Evolutionary conservation across 129 eudicot species (phyloP).

Genomic region (Mikania micrantha): DNA sequence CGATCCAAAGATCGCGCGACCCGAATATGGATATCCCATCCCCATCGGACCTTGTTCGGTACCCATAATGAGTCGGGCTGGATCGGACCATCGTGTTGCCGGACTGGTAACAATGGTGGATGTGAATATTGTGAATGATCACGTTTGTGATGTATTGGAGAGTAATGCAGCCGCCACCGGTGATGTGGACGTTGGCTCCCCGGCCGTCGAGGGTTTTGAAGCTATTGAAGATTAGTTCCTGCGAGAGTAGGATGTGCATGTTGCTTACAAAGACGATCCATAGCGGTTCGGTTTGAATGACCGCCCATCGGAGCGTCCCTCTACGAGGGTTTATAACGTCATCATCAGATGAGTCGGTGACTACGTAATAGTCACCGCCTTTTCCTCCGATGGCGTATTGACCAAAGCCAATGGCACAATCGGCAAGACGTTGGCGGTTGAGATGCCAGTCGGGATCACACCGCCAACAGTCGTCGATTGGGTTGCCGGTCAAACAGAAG

Average conservation of each 20-base stretch:
- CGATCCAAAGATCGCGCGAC: conserved; percentile 81
- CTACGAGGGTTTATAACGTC: conserved; percentile 73
- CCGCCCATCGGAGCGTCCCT: conserved; percentile 83
- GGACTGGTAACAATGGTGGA: conserved; percentile 76
- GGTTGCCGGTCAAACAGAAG: conserved; percentile 70
- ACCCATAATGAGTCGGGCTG: conserved; percentile 79
- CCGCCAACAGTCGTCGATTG: conserved; percentile 97
- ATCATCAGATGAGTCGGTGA: conserved; percentile 78
- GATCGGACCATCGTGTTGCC: conserved; percentile 78
- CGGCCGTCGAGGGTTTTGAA: too few relatives aligned
- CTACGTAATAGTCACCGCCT: conserved; percentile 79
- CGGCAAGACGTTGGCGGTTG: conserved; percentile 84
- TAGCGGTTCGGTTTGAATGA: too few relatives aligned
- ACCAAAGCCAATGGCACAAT: conserved; percentile 91
- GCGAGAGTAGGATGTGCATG: too few relatives aligned
- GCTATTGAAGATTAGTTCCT: too few relatives aligned
- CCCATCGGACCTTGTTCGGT: conserved; percentile 66
- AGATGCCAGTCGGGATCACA: conserved; percentile 87
- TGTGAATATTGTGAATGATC: conserved; percentile 74
- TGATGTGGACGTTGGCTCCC: too few relatives aligned
- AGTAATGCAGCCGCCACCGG: conserved; percentile 91
- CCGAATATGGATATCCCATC: conserved; percentile 96
- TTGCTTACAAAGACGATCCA: too few relatives aligned
- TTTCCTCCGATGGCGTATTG: conserved; percentile 94
- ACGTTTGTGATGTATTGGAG: conserved; percentile 72